Evolutionary conservation across 1,284 basidiomycete species (phyloP).

Genomic region (Vanrija sp.): DNA sequence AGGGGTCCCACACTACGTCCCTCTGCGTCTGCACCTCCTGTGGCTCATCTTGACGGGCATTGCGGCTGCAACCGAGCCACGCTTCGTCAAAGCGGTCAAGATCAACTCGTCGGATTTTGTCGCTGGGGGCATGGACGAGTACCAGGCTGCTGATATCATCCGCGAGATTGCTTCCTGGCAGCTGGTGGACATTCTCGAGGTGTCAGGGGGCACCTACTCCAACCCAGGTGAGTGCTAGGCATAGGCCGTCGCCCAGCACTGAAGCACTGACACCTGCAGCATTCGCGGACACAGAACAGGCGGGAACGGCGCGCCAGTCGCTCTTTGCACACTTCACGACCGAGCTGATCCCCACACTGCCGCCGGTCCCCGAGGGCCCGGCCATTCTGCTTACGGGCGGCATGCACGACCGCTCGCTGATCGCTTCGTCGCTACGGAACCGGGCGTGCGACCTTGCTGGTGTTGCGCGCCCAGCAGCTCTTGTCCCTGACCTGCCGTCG

Average conservation of each 20-base stretch:
- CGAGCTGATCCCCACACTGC: conserved; percentile 31
- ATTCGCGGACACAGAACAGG: conserved; percentile 5
- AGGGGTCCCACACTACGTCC: conserved; percentile 48
- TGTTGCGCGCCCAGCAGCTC: conserved; percentile 39
- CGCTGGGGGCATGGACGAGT: conserved; percentile 49
- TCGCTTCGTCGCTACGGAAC: conserved; percentile 28
- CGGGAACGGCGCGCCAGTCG: conserved; percentile 28
- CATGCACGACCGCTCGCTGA: conserved; percentile 35
- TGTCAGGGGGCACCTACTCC: conserved; percentile 45
- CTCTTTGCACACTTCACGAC: conserved; percentile 43
- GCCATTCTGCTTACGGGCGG: conserved; percentile 45
- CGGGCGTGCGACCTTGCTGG: conserved; percentile 41
- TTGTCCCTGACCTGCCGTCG: conserved; percentile 30
- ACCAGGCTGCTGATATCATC: conserved; percentile 33
- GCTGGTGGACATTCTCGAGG: conserved; percentile 49
- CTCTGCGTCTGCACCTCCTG: conserved; percentile 58
- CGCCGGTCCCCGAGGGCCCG: conserved; percentile 34
- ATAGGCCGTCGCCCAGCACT: conserved; percentile 17
- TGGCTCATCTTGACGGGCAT: conserved; percentile 63
- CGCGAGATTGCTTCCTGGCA: conserved; percentile 52
- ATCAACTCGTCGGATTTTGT: conserved; percentile 83
- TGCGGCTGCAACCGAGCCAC: conserved; percentile 56
- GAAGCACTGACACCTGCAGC: conserved; percentile 12
- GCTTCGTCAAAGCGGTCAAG: conserved; percentile 79
- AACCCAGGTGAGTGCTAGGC: conserved; percentile 24